A percentile compares a stretch with the other conserved stretches of the same genome.
Evolutionary conservation across 2,329 filamentous ascomycete species (phyloP).

Genomic region (Diplodia corticola): DNA sequence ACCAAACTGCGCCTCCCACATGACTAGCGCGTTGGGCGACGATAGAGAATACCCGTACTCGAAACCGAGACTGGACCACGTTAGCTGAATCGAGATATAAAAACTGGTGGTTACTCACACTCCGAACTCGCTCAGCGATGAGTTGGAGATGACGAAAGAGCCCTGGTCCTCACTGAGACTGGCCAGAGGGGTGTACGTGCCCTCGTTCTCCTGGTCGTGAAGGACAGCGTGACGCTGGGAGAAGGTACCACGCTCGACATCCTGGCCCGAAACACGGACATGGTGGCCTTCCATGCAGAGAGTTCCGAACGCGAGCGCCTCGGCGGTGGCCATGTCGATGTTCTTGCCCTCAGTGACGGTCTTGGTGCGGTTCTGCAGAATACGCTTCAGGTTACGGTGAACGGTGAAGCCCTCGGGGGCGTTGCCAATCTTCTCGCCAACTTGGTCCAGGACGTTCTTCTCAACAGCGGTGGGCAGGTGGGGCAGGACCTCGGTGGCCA

Average conservation of each 20-base stretch:
- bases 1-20: slow-evolving; percentile 99
- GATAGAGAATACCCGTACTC: slow-evolving; percentile 98
- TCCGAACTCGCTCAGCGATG: slow-evolving; percentile 74
- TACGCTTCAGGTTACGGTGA: slow-evolving; percentile 97
- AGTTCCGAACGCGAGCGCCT: slow-evolving; percentile 91
- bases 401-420: slow-evolving; percentile 82
- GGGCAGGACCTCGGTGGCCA: slow-evolving; percentile 89
- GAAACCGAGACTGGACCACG: slow-evolving; percentile 71
- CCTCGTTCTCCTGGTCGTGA: slow-evolving; percentile 94
- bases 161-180: slow-evolving; percentile 87
- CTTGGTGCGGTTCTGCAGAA: slow-evolving; percentile 86
- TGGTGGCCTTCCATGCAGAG: slow-evolving; percentile 93
- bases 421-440: slow-evolving; percentile 76
- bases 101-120: slow-evolving; percentile 48
- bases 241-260: slow-evolving; percentile 99
- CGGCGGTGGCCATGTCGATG: slow-evolving; percentile 97
- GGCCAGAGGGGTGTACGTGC: slow-evolving; percentile 89
- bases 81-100: slow-evolving; percentile 30
- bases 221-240: slow-evolving; percentile 96
- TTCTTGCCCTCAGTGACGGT: slow-evolving; percentile 86
- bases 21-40: slow-evolving; percentile 93
- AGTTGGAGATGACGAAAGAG: slow-evolving; percentile 96
- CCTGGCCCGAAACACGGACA: slow-evolving; percentile 95
- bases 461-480: slow-evolving; percentile 86
- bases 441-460: slow-evolving; percentile 70